Conservation (phyloP, 768 basidiomycete genomes). For the Boletus bicolor region DNA sequence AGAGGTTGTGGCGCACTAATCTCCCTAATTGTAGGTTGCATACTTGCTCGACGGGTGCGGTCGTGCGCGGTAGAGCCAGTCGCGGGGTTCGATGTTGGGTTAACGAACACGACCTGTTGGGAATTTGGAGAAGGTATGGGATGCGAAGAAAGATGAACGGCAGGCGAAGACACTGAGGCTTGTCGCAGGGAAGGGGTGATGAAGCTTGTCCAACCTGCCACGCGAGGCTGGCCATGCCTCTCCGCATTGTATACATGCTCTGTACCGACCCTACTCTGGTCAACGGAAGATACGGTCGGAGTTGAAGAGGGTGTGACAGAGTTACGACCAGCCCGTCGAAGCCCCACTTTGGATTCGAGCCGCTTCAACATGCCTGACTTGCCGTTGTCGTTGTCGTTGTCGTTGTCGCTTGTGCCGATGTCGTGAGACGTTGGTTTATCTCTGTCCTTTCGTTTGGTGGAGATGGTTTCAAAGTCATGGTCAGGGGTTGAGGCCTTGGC, state of each 20-base stretch:
- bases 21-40: slow-evolving; percentile 34
- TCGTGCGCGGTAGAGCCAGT: slow-evolving; percentile 48
- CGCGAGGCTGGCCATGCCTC: slow-evolving; percentile 38
- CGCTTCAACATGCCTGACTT: slow-evolving; percentile 45
- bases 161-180: slow-evolving; percentile 74
- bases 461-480: slow-evolving; percentile 43
- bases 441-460: slow-evolving; percentile 44
- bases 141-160: slow-evolving; percentile 61
- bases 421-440: slow-evolving; percentile 32
- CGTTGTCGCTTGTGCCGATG: slow-evolving; percentile 25
- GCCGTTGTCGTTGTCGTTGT: slow-evolving; percentile 35
- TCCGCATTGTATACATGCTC: slow-evolving; percentile 37
- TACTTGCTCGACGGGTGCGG: slow-evolving; percentile 41
- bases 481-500: slow-evolving; percentile 37
- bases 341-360: slow-evolving; percentile 49
- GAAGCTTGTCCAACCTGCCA: slow-evolving; percentile 57
- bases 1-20: slow-evolving; percentile 41
- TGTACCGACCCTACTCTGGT: slow-evolving; percentile 20
- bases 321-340: slow-evolving; percentile 44
- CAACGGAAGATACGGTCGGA: slow-evolving; percentile 35
- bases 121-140: slow-evolving; percentile 53
- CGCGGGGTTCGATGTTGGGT: slow-evolving; percentile 46
- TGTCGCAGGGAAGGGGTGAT: slow-evolving; percentile 63
- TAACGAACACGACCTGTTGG: slow-evolving; percentile 43
- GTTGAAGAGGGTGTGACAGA: slow-evolving; percentile 39